Base-by-base conservation (phyloP, 2,329 filamentous ascomycete genomes). In the Colletotrichum sp. region DNA sequence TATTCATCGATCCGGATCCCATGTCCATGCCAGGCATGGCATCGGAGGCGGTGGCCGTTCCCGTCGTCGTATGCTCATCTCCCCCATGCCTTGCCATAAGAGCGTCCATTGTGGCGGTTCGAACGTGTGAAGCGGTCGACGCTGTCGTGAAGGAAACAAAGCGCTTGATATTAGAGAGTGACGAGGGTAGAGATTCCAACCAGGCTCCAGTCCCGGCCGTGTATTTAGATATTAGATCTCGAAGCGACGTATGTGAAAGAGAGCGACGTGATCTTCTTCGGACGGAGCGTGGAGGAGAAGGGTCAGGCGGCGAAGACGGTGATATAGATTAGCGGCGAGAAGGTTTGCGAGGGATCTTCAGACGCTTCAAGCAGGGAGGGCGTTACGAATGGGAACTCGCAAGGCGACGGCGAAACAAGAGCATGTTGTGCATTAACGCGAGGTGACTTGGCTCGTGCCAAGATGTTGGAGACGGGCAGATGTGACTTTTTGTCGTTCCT, bases 321-420 rank as follows among this genome's bases (percentile, higher is more conserved):
- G 36, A 70, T 78, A 78, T 77, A 78, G 57, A 64, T 32, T 71
- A 36, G 16, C 21, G 28, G 49, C 63, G 77, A 78, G 77, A 76
- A 76, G 69, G 76, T 76, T 78, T 78, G 76, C 72, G 77, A 57
- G 69, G 30, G 66, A 77, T 78, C 76, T 72, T 78, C 77, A 77
- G 77, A 78, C 77, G 72, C 76, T 71, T 70, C 32, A 49, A 64
- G 52, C 66, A 71, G 32, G 75, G 75, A 71, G 63, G 52, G 55
- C 32, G 71, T 76, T 71, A 68, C 66, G 36, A 36, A 63, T 55
- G 26, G 21, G 62, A n/a, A 39, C 67, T 70, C 66, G 52, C 60
- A 63, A 71, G 67, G 52, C 39, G 32, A 62, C 30, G 71, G 52
- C 75, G 75, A 76, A 76, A 75, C 75, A 44, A 49, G 75, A 75